Evolutionary conservation across 2,329 filamentous ascomycete species (phyloP), one percentile per base, ranked within the genome.

Genomic region (Metarhizium sp.): DNA sequence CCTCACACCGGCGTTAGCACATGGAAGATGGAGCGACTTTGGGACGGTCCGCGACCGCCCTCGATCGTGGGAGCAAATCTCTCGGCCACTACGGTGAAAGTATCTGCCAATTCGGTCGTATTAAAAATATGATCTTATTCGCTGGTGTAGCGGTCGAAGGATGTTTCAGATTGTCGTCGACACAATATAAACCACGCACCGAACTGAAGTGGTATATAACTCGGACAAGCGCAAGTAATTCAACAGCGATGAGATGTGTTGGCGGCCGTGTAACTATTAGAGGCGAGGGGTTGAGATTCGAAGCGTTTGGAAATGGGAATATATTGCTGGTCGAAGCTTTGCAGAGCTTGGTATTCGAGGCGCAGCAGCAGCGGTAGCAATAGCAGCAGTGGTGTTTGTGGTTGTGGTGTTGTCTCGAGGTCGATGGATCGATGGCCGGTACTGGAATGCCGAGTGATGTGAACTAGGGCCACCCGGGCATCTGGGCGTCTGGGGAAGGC

Each of bases 1-100:
- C 67, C 68, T 68, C 56, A 59, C 50, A 55, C 55, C 25, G 34
- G 54, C 54, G 50, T 57, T 57, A 54, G 63, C 60, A 59, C 62
- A 64, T 64, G 58, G 56, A 49, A 30, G 8, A 43, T 25, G 38
- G 20, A 40, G 16, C 29, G 52, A 46, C 50, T 36, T 10, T 11
- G 20, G 55, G 52, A 47, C 52, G 52, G 46, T 53, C 38, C 43
- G 16, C 14, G 38, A 52, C 53, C 50, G 53, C 50, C 56, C 53
- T 55, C 50, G 36, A 38, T 38, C 40, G 14, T n/a, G 30, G 34
- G n/a, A 50, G n/a, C 4, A 20, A 45, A 40, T 20, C 16, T 20
- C 18, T 25, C 10, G 6, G 42, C 16, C n/a, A 20, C 42, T 16
- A 16, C n/a, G 6, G 42, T 16, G 20, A 11, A 6, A 45, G 6